Percentiles rank a stretch among this genome's conserved stretches.
Conservation (phyloP, 345 rosid genomes). For the Rhizophora apiculata region DNA sequence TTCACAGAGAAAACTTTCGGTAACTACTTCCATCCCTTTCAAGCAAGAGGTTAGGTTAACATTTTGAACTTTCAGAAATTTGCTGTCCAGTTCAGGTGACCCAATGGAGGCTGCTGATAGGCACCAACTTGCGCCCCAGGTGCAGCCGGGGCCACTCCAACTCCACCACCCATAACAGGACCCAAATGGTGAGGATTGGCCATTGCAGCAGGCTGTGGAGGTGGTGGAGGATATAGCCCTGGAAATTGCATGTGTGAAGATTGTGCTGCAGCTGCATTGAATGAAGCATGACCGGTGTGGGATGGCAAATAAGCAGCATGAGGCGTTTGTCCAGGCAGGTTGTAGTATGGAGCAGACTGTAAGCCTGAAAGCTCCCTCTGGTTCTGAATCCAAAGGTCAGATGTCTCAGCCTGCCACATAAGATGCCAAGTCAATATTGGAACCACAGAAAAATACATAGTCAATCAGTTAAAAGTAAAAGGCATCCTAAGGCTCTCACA, state of each 20-base stretch:
- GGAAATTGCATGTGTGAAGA: constrained; percentile 93
- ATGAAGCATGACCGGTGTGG: constrained; percentile 74
- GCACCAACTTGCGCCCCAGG: constrained; percentile 79
- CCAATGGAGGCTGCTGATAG: constrained; percentile 86
- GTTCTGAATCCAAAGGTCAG: constrained; percentile 93
- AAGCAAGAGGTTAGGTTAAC: constrained; percentile 20
- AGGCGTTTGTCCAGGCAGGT: constrained; percentile 76
- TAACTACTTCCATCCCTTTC: constrained; percentile 30
- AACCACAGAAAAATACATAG: too few species aligned
- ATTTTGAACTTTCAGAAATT: constrained; percentile 58
- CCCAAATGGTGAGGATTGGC: constrained; percentile 72
- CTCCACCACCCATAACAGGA: constrained; percentile 83
- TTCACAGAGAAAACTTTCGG: constrained; percentile 27
- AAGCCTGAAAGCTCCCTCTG: constrained; percentile 65
- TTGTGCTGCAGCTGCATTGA: constrained; percentile 73
- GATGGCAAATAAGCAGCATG: constrained; percentile 75
- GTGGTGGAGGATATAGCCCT: constrained; percentile 57
- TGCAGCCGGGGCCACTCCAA: constrained; percentile 62
- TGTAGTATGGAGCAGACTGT: constrained; percentile 77
- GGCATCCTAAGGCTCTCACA: too few species aligned
- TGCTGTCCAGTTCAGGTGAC: constrained; percentile 87
- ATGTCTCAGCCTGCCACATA: constrained; percentile 67
- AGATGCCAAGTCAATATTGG: not conserved
- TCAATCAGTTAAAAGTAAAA: too few species aligned
- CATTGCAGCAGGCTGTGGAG: constrained; percentile 67